A percentile compares a stretch with the other conserved stretches of the same genome.
phyloP scores from a whole-genome alignment of 1,284 basidiomycete genomes.

The Apiotrichum mycotoxinovorans region DNA sequence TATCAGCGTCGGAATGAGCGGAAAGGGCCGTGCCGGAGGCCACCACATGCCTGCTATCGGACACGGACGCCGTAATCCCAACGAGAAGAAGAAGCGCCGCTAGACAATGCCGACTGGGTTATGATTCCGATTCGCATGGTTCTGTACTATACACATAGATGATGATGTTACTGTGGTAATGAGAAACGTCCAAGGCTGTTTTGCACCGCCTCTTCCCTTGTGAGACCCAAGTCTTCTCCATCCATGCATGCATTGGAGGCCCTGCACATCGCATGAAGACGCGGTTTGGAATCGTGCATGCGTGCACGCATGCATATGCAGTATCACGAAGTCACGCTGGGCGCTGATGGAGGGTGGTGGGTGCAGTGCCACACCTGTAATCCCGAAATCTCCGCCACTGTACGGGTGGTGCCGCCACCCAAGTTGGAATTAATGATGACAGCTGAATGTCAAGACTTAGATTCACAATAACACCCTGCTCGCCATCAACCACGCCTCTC shows the following conservation, averaged over 20 bases:
- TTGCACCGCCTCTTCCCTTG: not conserved
- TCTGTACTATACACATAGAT: constrained; percentile 5
- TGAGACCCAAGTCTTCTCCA: too few relatives aligned
- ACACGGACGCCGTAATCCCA: constrained; percentile 80
- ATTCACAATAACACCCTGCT: not conserved
- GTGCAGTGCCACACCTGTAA: not conserved
- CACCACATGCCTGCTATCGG: constrained; percentile 74
- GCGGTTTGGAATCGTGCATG: too few relatives aligned
- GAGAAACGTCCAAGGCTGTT: not conserved
- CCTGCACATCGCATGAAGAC: not conserved
- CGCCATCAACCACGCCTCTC: not conserved
- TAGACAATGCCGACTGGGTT: not conserved
- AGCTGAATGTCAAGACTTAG: not conserved
- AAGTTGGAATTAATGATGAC: not conserved
- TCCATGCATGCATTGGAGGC: not conserved
- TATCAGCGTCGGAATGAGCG: constrained; percentile 66
- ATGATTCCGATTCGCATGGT: not conserved
- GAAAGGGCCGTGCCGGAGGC: constrained; percentile 64
- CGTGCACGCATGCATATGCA: too few relatives aligned
- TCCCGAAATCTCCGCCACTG: not conserved
- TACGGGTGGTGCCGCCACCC: constrained; percentile 2
- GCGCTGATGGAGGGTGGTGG: too few relatives aligned
- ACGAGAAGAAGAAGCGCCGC: constrained; percentile 56
- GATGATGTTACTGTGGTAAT: not conserved
- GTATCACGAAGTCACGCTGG: too few relatives aligned